Base-by-base conservation (phyloP, 176 grass and related monocot species). In the Tillandsia fasciculata region DNA sequence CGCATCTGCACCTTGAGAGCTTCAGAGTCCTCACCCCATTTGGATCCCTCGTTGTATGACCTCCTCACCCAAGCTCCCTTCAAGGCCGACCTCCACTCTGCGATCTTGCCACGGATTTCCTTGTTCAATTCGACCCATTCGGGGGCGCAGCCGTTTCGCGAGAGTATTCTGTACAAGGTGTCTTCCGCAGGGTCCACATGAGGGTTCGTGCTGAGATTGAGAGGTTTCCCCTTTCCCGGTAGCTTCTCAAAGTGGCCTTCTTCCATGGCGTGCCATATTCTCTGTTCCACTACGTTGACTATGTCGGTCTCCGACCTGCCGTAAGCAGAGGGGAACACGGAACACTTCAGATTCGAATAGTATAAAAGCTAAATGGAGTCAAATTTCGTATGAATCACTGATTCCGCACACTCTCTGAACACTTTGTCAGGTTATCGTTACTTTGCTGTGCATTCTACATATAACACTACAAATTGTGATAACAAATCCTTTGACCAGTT, bases 201-300 rank as follows among this genome's bases (percentile, higher is more conserved):
- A 17, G 92, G 85, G 33, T 89, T 91, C 49, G 83, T 72, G 23
- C 50, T 48, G 22, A 91, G 84, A 67, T 96, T 82, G 18, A 96
- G 68, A 49, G 92, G 92, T 67, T 86, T 88, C 28, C 92, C 92
- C 78, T 89, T 96, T 53, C 92, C 92, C 12, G 83, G 85, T 15
- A 96, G 83, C 13, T 96, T 96, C 72, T 96, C 88, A 47, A 96
- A 91, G 49, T 91, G 88, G 10, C 92, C 92, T 82, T 91, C 83
- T 80, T 96, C 92, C 88, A 96, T 96, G 5, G 92, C 89, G 53
- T 86, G 85, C 83, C 92, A 96, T 83, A 96, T 91, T 70, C 88
- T 86, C 83, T 78, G 92, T 82, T 96, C 92, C 70, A 96, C 92
- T 3, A 96, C 88, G 78, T 91, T 96, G 15, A 80, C 63, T 65